phyloP scores from a whole-genome alignment of 2,329 filamentous ascomycete species.

The Cladophialophora yegresii region DNA sequence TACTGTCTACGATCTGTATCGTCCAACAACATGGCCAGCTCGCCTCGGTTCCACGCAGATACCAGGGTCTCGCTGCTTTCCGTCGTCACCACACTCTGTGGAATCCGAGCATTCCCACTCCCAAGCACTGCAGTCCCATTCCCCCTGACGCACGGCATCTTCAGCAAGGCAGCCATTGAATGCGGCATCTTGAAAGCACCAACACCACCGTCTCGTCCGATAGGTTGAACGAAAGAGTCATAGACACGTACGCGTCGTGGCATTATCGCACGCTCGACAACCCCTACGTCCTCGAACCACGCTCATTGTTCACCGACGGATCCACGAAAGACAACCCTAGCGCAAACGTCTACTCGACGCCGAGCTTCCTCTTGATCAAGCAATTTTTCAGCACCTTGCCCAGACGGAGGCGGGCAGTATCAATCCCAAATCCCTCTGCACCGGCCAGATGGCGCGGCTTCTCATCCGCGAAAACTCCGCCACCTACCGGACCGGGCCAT shows the following conservation, averaged over 20 bases:
- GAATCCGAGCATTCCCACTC: neutral
- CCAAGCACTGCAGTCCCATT: neutral
- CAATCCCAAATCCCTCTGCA: neutral
- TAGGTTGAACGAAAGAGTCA: conserved; percentile 4
- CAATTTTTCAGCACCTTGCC: neutral
- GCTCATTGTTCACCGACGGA: conserved; percentile 27
- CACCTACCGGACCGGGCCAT: conserved; percentile 7
- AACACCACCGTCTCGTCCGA: conserved; percentile 10
- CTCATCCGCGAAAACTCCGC: neutral
- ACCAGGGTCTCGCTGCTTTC: conserved; percentile 10
- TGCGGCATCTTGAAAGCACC: conserved; percentile 17
- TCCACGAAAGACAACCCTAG: neutral
- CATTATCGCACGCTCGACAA: neutral
- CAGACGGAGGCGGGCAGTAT: neutral
- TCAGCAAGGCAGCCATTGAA: conserved; percentile 4
- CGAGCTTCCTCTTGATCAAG: neutral
- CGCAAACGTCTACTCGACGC: conserved; percentile 2
- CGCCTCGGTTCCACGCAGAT: conserved; percentile 3
- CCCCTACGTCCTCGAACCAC: conserved; percentile 3
- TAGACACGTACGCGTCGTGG: conserved; percentile 7
- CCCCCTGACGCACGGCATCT: neutral
- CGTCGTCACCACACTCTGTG: conserved; percentile 5
- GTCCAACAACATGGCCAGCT: neutral
- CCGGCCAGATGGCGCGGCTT: neutral
- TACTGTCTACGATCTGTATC: conserved; percentile 6